Base-by-base conservation (phyloP, 169 alveolate genomes). In the Babesia bigemina region DNA sequence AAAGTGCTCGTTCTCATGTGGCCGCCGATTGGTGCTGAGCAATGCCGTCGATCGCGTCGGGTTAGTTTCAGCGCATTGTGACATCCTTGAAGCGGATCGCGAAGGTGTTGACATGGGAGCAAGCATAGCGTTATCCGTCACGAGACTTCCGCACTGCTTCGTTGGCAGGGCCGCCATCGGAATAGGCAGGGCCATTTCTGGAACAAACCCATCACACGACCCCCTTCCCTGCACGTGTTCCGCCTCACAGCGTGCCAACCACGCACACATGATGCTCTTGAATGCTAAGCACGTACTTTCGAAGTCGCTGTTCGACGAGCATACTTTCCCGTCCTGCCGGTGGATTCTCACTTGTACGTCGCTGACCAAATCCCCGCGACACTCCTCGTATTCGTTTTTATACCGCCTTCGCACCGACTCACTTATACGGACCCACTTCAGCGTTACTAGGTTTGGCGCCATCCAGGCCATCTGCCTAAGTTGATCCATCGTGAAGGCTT, bases 391-490 rank as follows among this genome's bases (percentile, higher is more conserved):
- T 62, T 78, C 87, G 28, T 75, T 58, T 21, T 42, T 39, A 44
- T 78, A 70, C 11, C 75, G 22, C 73, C 36, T 69, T 12, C 73
- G 55, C 17, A 56, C 52, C 12, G 67, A 12, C 1, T 66, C 87
- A 24, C 60, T 56, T 13, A 78, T 70, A 26, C 58, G 48, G 19
- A 78, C 81, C 81, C 82, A 70, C 44, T 78, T 78, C 39, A 78
- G 39, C 50, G 63, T 69, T 9, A 78, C 16, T 42, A 78, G 59
- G 62, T 78, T 78, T 36, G 87, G 87, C 22, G 87, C 87, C 16
- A 70, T 39, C 87, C 87, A 78, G 13, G 76, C 82, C 48, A 78
- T 69, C 29, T 78, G 79, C 53, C 73, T 58, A 16, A 78, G 60
- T 8, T 78, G 75, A 13, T 78, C 87, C 63, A 78, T n/a, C 22